Evolutionary conservation across 805 yeast genomes (phyloP), one percentile per base, ranked within the genome.

Genomic region (Naumovozyma baii): DNA sequence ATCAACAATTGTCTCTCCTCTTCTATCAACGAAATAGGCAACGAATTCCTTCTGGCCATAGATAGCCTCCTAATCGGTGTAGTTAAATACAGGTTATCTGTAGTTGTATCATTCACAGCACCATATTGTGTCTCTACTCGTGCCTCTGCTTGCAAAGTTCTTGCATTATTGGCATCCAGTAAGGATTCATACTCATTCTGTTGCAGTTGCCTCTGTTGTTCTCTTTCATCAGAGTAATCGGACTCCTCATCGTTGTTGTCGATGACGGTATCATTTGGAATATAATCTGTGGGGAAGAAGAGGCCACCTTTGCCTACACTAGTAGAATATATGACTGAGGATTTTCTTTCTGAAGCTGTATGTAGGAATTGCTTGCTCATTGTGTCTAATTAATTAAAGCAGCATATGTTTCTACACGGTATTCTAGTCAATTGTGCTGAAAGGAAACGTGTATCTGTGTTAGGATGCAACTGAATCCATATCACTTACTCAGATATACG

Each of bases 291-390:
- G 3, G 64, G 62, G 9, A 49, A 46, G 36, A 48, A 57, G 13
- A 60, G 40, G 8, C 62, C 63, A 12, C 55, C 55, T 39, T 58
- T 60, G n/a, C 61, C 62, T 14, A 43, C 49, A 47, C 61, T 55
- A 5, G 56, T 54, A 4, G 64, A 60, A 39, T 54, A 57, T 8
- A 60, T 50, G 16, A 58, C 48, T 4, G 63, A 58, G 1, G 63
- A 54, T 16, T 60, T 51, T 33, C 61, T 50, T 41, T 52, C 55
- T 16, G 45, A 43, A 3, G 55, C 43, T 2, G 59, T 54, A 33
- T 55, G 54, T 14, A 44, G 42, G 39, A 59, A 59, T 41, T 59
- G 63, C 26, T 43, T 46, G 9, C 46, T 9, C 50, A 46, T 46
- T 14, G 8, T 30, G 15, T 30, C n/a, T 30, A 30, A n/a, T n/a